Conservation (phyloP, 2,329 filamentous ascomycete genomes). For the Paraphaeosphaeria minitans region DNA sequence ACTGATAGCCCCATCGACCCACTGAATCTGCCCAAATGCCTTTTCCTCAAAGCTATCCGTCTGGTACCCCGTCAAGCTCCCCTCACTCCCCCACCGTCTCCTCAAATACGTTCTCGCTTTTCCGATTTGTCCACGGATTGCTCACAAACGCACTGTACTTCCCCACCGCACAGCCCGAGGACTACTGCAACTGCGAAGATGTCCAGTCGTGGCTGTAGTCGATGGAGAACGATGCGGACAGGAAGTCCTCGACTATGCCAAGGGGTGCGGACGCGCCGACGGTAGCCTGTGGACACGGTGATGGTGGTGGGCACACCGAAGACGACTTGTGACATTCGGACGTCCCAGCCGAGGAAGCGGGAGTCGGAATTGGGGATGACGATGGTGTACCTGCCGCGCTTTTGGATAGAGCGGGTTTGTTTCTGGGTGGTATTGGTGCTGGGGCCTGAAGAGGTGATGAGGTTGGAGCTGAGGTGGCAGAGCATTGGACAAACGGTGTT, state of each 20-base stretch:
- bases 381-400: constrained; percentile 24
- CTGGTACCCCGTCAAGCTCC: constrained; percentile 32
- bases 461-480: constrained; percentile 19
- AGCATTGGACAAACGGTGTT: constrained; percentile 24
- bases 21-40: constrained; percentile 40
- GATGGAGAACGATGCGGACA: constrained; percentile 31
- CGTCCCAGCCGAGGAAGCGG: constrained; percentile 49
- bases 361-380: constrained; percentile 26
- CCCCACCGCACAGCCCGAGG: constrained; percentile 38
- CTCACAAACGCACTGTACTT: constrained; percentile 50
- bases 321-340: constrained; percentile 45
- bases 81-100: constrained; percentile 44
- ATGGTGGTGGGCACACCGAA: constrained; percentile 35
- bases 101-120: constrained; percentile 42
- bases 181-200: constrained; percentile 36
- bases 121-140: constrained; percentile 44
- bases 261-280: constrained; percentile 26
- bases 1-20: constrained; percentile 50
- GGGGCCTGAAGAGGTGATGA: constrained; percentile 15
- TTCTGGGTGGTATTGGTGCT: not conserved
- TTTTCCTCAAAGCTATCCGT: constrained; percentile 45
- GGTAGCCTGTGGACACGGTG: constrained; percentile 43
- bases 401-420: constrained; percentile 10
- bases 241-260: constrained; percentile 33
- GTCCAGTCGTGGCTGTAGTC: constrained; percentile 42